These are phyloP conservation scores for Suhomyces tanzawaensis DNA, from an alignment of 805 yeast genomes.

Conservation along the genomic window DNA sequence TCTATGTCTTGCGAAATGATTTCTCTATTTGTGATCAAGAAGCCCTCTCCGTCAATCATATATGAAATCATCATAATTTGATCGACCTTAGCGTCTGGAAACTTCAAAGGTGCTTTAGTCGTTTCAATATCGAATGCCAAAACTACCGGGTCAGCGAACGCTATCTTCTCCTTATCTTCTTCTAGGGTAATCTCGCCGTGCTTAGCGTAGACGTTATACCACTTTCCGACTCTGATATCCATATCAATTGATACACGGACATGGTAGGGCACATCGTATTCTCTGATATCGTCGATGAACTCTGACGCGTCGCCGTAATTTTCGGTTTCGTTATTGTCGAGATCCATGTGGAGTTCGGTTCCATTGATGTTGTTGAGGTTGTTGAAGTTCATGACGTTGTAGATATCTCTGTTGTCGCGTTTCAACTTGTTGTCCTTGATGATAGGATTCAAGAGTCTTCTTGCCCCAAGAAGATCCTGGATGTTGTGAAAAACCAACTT, in stretches of 20 bases:
- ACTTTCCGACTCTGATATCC: slow-evolving; percentile 86
- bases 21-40: slow-evolving; percentile 87
- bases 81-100: slow-evolving; percentile 88
- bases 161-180: slow-evolving; percentile 71
- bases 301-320: slow-evolving; percentile 52
- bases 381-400: slow-evolving; percentile 52
- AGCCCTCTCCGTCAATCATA: slow-evolving; percentile 98
- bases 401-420: slow-evolving; percentile 64
- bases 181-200: slow-evolving; percentile 53
- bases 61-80: slow-evolving; percentile 98
- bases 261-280: slow-evolving; percentile 95
- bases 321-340: slow-evolving; percentile 28
- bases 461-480: slow-evolving; percentile 69
- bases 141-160: slow-evolving; percentile 97
- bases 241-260: slow-evolving; percentile 94
- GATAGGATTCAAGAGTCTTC: slow-evolving; percentile 67
- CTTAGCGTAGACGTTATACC: slow-evolving; percentile 79
- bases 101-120: slow-evolving; percentile 91
- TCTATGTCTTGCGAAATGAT: slow-evolving; percentile 92
- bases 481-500: slow-evolving; percentile 73
- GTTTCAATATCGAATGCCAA: slow-evolving; percentile 98
- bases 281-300: slow-evolving; percentile 76
- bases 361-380: slow-evolving; percentile 16
- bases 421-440: slow-evolving; percentile 63
- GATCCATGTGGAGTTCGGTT: slow-evolving; percentile 14